These are phyloP conservation scores for Podospora pseudocomata DNA, from an alignment of 495 filamentous ascomycete species.

Conservation along the genomic window DNA sequence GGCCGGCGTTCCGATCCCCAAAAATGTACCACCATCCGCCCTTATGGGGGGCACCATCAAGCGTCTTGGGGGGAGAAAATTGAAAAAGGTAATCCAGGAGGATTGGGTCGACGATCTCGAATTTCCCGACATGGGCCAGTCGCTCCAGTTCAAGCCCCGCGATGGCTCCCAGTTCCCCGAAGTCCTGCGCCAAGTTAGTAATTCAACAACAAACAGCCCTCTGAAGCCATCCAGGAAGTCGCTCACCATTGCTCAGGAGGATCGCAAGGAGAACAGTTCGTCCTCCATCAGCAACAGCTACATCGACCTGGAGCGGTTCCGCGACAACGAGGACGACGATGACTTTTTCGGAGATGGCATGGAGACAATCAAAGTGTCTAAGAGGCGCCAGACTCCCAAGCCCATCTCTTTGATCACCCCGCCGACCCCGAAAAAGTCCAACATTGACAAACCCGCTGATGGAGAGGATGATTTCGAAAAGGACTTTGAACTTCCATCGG, in stretches of 20 bases:
- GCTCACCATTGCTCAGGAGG: constrained; percentile 20
- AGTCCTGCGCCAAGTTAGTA: constrained; percentile 59
- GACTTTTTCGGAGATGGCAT: constrained; percentile 59
- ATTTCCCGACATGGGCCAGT: constrained; percentile 58
- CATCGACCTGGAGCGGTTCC: constrained; percentile 56
- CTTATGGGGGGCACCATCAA: constrained; percentile 93
- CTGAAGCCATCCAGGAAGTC: constrained; percentile 32
- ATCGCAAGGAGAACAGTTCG: constrained; percentile 28
- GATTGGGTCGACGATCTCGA: constrained; percentile 94
- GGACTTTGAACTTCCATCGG: constrained; percentile 69
- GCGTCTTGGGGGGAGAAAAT: constrained; percentile 75
- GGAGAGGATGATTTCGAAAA: constrained; percentile 67
- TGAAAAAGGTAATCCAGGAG: constrained; percentile 71
- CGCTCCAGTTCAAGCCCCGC: constrained; percentile 60
- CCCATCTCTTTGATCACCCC: constrained; percentile 55
- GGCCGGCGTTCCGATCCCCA: constrained; percentile 88
- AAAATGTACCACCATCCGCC: constrained; percentile 88
- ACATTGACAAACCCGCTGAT: constrained; percentile 32
- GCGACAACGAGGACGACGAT: constrained; percentile 56
- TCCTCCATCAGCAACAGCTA: constrained; percentile 32
- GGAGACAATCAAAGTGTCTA: constrained; percentile 65
- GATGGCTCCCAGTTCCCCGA: constrained; percentile 64
- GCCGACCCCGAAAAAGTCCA: constrained; percentile 46
- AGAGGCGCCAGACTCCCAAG: constrained; percentile 52
- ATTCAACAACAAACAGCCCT: constrained; percentile 42